Conservation (phyloP, 768 basidiomycete species). For the Lepiota brunneoincarnata region DNA sequence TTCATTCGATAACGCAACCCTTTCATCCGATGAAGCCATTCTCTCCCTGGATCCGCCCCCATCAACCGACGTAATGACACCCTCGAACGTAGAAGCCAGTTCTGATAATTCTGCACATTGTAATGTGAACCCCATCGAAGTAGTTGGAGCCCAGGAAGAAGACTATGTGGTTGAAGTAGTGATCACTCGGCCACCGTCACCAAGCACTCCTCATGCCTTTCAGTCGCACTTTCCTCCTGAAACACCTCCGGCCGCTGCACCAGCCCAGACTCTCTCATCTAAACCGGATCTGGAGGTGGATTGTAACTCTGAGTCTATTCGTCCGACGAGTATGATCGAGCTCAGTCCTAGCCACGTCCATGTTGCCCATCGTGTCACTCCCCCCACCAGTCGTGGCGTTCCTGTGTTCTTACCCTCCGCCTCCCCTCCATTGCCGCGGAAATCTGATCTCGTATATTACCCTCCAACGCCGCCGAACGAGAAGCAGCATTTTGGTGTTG, state of each 20-base stretch:
- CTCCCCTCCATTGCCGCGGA: slow-evolving; percentile 17
- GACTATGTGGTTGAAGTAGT: background rate
- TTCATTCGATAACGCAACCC: background rate
- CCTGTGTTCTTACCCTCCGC: slow-evolving; percentile 31
- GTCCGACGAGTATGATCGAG: slow-evolving; percentile 37
- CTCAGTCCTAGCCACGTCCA: slow-evolving; percentile 33
- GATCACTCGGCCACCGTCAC: background rate
- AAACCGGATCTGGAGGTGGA: background rate
- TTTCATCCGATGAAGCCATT: background rate
- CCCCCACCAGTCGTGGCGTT: slow-evolving; percentile 34
- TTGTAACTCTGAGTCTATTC: slow-evolving; percentile 14
- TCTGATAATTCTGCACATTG: too few species aligned
- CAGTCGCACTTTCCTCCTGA: background rate
- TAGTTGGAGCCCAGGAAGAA: background rate
- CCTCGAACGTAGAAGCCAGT: background rate
- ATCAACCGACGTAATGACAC: background rate
- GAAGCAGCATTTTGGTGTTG: slow-evolving; percentile 8
- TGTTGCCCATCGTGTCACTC: slow-evolving; percentile 35
- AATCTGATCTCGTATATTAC: slow-evolving; percentile 33
- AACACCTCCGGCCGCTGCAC: background rate
- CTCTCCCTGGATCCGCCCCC: background rate
- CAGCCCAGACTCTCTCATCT: background rate
- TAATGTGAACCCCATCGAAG: background rate
- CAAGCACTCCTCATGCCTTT: slow-evolving; percentile 4
- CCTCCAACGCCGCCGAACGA: slow-evolving; percentile 33